Evolutionary conservation across 2,329 filamentous ascomycete genomes (phyloP), one percentile per base, ranked within the genome.

Genomic region (Aspergillus sergii): DNA sequence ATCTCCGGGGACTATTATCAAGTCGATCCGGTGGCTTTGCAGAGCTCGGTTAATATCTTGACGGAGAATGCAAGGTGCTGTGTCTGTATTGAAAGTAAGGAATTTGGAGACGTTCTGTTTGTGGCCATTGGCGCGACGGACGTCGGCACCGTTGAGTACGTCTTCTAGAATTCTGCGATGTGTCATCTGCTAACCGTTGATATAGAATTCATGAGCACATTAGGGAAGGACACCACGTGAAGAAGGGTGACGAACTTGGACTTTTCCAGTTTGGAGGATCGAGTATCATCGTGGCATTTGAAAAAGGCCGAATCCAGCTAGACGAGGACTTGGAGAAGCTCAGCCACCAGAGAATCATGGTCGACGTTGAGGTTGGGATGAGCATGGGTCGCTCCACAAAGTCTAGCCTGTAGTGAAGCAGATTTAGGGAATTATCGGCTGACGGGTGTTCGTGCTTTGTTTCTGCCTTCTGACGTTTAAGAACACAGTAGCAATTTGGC

Each of bases 1-100:
- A 76, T 82, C 19, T 77, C 78, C 0, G 80, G 81, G 0, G 76
- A 79, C 53, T 81, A 82, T 63, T 82, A 81, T 59, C 73, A 80
- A 46, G 79, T 82, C 30, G 79, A 82, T 65, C 77, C 80, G 9
- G 32, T 74, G 19, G 71, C 68, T 14, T 55, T 78, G 21, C 65
- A 67, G 48, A 79, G 74, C 56, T 59, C 68, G 41, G 72, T 81
- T 21, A 74, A 80, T 58, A 78, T 80, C 26, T 61, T 80, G 62
- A 79, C 77, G 8, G 66, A 68, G 8, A 81, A 81, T 64, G 74
- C 76, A n/a, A 64, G 79, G 45, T 72, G 73, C 50, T 79, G 72
- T 54, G 64, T 81, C 3, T 68, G 75, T n/a, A 76, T 81, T 58
- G 72, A 76, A 34, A 77, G 71, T 4, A 68, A 75, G 62, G 73